Evolutionary conservation across 1,139 yeast species (phyloP), one percentile per base, ranked within the genome.

Genomic region (Sugiyamaella japonica): DNA sequence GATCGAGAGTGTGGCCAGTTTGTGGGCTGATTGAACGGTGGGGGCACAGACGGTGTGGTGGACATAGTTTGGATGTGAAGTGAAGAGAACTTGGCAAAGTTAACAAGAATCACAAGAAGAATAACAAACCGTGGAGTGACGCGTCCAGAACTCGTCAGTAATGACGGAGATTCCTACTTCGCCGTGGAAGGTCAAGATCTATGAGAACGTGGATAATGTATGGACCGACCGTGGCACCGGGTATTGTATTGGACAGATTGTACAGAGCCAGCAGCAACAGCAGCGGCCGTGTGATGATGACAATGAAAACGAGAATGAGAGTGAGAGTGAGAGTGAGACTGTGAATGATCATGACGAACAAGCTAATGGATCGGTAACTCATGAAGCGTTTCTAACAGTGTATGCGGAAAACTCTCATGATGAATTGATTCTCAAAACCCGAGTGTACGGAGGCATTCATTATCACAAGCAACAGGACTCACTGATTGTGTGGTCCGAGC

Each of bases 141-240:
- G 34, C 28, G 43, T 39, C n/a, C 43, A 12, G 15, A n/a, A 20
- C 25, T 20, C 25, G 25, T 49, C 47, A 16, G 32, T 38, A 32
- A 51, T 40, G 46, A 55, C 63, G 56, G 65, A 78, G 64, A 56
- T 70, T 31, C 76, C 76, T 15, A 72, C 76, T 42, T 62, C 75
- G 28, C 87, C 89, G 6, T 79, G 91, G 67, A 75, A 98, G 60
- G 99, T 91, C 52, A 93, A 91, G 69, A 95, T 93, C 17, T 93
- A 93, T 67, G 78, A 88, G 34, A 45, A 53, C 25, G 75, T 93
- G 52, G 84, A 83, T 52, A 86, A 86, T 38, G 91, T 86, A 56
- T 93, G 99, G 99, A 76, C 84, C 45, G 98, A 91, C 68, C 83
- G 87, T 53, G 99, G 98, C 13, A 90, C 97, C 0, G 99, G 99